phyloP scores from a whole-genome alignment of 1,284 basidiomycete species.

The Filobasidium uniguttulatum region DNA sequence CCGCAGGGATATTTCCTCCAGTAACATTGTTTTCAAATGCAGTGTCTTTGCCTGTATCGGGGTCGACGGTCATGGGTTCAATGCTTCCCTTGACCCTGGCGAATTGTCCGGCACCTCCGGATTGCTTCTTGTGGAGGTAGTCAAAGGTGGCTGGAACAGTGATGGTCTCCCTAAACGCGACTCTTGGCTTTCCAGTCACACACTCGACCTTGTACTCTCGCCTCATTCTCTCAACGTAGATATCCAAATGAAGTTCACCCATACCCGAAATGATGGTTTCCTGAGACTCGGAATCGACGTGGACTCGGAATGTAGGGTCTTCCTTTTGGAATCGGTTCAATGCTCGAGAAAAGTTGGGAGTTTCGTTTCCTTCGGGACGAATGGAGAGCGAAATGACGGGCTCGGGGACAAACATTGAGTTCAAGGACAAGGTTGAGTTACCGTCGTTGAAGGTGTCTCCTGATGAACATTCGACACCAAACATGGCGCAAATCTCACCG shows the following conservation, averaged over 20 bases:
- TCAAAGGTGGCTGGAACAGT: slow-evolving; percentile 66
- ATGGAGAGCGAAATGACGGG: slow-evolving; percentile 94
- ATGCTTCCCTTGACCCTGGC: slow-evolving; percentile 83
- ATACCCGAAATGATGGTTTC: slow-evolving; percentile 99
- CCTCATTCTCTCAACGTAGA: slow-evolving; percentile 98
- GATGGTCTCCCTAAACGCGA: slow-evolving; percentile 94
- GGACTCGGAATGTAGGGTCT: slow-evolving; percentile 96
- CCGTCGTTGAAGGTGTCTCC: slow-evolving; percentile 98
- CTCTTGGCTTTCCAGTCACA: slow-evolving; percentile 86
- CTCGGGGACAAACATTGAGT: slow-evolving; percentile 96
- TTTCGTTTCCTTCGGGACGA: slow-evolving; percentile 81
- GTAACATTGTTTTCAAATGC: slow-evolving; percentile 82
- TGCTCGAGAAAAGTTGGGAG: slow-evolving; percentile 89
- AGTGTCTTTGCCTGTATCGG: slow-evolving; percentile 69
- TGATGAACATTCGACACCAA: slow-evolving; percentile 95
- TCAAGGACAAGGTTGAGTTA: slow-evolving; percentile 68
- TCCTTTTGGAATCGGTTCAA: slow-evolving; percentile 98
- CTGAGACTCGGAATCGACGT: slow-evolving; percentile 84
- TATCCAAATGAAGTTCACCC: slow-evolving; percentile 97
- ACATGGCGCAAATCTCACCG: slow-evolving; percentile 99
- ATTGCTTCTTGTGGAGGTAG: slow-evolving; percentile 98
- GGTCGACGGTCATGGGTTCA: slow-evolving; percentile 74
- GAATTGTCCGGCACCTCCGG: slow-evolving; percentile 93
- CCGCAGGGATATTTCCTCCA: slow-evolving; percentile 80
- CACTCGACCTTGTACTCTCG: slow-evolving; percentile 94